phyloP scores from a whole-genome alignment of 2,329 filamentous ascomycete genomes.

The Cadophora sp. region DNA sequence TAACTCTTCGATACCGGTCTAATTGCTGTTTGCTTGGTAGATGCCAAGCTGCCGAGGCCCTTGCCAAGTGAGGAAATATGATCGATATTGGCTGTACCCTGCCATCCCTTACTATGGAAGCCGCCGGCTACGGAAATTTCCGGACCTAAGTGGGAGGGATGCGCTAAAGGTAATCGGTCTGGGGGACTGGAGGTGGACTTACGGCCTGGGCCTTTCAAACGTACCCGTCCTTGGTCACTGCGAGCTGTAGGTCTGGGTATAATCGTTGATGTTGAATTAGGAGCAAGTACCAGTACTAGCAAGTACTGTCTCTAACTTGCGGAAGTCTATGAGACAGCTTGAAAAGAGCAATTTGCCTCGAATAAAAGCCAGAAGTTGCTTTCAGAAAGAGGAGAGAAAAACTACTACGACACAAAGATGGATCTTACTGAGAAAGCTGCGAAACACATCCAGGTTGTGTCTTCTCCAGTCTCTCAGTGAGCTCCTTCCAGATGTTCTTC shows the following conservation, averaged over 20 bases:
- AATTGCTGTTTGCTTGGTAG: conserved; percentile 1
- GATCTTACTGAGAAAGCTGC: conserved; percentile 1
- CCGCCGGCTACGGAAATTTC: background rate
- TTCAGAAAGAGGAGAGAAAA: background rate
- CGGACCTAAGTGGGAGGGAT: background rate
- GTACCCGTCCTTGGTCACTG: background rate
- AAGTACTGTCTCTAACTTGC: background rate
- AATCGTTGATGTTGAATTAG: conserved; percentile 2
- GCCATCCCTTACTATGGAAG: conserved; percentile 1
- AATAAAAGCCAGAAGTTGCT: background rate
- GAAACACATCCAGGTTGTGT: conserved; percentile 1
- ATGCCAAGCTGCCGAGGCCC: background rate
- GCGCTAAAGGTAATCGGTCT: background rate
- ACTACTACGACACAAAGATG: background rate
- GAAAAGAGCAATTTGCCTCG: conserved; percentile 1
- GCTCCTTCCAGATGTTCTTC: conserved; percentile 3
- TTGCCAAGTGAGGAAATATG: conserved; percentile 2
- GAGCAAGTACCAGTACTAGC: background rate
- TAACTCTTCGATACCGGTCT: background rate
- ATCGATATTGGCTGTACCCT: background rate
- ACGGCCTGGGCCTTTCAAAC: background rate
- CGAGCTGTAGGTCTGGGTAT: conserved; percentile 1
- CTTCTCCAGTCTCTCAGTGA: conserved; percentile 1
- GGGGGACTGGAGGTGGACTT: background rate
- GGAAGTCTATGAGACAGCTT: conserved; percentile 3